Percentiles rank a stretch among this genome's conserved stretches.
Conservation (phyloP, 768 basidiomycete genomes). For the Russula foetens region DNA sequence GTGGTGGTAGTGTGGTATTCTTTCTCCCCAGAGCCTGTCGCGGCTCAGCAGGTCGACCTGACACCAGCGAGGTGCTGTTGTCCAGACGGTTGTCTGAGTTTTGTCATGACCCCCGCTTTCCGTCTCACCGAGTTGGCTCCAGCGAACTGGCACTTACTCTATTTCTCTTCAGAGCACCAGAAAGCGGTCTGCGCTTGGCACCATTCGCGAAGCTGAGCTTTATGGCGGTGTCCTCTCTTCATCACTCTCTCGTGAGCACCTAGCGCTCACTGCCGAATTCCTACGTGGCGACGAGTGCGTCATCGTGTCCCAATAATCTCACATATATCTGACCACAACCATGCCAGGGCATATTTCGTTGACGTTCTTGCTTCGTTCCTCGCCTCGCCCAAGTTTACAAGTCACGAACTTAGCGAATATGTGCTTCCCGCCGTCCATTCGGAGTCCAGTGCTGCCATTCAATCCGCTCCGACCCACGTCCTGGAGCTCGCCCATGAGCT, state of each 20-base stretch:
- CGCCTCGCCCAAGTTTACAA: conserved; percentile 72
- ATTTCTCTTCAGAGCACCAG: conserved; percentile 60
- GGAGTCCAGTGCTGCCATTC: conserved; percentile 55
- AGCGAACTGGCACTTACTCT: background rate
- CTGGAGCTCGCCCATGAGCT: conserved; percentile 82
- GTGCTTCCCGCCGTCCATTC: conserved; percentile 62
- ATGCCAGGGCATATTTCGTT: conserved; percentile 74
- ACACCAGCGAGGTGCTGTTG: background rate
- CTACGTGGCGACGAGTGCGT: conserved; percentile 93
- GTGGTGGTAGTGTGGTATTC: background rate
- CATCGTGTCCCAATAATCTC: background rate
- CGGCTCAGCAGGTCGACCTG: background rate
- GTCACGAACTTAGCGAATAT: conserved; percentile 69
- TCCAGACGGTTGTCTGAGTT: background rate
- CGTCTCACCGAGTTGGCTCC: background rate
- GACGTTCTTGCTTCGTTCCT: conserved; percentile 81
- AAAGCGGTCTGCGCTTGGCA: conserved; percentile 81
- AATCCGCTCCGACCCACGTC: conserved; percentile 59
- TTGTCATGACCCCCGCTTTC: background rate
- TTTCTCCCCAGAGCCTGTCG: background rate
- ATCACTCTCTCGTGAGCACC: conserved; percentile 78
- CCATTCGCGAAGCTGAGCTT: conserved; percentile 86
- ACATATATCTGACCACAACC: background rate
- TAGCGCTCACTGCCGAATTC: conserved; percentile 92
- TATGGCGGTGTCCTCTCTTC: conserved; percentile 88